Evolutionary conservation across 441 rosid species (phyloP).

Genomic region (Pelargonium cotyledonis): DNA sequence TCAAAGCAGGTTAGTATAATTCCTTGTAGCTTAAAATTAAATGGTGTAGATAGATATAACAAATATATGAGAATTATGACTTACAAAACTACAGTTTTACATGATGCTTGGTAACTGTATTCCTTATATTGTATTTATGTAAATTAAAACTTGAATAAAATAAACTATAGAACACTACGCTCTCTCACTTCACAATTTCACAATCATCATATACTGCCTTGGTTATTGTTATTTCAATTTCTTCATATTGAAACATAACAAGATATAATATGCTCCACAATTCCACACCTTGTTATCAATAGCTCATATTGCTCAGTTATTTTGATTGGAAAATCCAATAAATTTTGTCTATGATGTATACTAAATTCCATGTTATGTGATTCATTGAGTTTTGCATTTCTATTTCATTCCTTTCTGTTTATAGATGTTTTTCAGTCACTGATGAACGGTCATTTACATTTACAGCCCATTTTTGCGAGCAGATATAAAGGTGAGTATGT

Average conservation of each 20-base stretch:
- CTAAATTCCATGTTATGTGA: background rate
- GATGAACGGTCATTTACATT: constrained; percentile 27
- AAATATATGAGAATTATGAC: constrained; percentile 12
- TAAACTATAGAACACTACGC: background rate
- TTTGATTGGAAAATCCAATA: background rate
- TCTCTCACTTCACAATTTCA: background rate
- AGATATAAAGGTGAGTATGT: constrained; percentile 73
- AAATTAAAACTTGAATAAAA: background rate
- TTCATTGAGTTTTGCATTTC: constrained; percentile 8
- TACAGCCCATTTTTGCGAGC: constrained; percentile 90
- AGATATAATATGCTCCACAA: no score
- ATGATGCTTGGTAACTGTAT: background rate
- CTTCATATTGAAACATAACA: no score
- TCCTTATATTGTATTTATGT: background rate
- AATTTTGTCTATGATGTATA: background rate
- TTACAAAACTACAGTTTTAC: background rate
- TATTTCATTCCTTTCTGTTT: background rate
- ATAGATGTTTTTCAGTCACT: constrained; percentile 19
- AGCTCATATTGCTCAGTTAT: background rate
- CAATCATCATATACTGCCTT: no score
- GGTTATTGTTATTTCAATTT: no score
- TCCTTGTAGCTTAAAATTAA: constrained; percentile 12
- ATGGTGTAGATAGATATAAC: background rate
- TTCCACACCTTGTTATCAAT: background rate
- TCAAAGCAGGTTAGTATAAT: constrained; percentile 41